These are phyloP conservation scores for Colletotrichum sp. DNA, from an alignment of 2,329 filamentous ascomycete species.

Conservation along the genomic window DNA sequence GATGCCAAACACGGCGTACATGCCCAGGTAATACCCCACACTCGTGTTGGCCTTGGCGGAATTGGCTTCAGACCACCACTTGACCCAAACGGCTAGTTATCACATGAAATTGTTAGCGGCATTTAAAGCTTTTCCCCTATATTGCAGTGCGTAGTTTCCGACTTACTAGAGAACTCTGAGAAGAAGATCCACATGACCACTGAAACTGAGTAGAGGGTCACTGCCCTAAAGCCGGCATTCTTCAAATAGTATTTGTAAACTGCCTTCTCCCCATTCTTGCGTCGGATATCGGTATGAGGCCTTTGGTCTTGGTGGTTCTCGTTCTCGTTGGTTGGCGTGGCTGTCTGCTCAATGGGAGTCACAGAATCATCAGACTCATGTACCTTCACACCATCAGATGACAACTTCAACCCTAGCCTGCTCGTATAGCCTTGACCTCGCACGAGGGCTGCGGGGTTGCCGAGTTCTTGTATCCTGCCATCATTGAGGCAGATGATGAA, in stretches of 20 bases:
- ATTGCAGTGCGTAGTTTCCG: not conserved
- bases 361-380: not conserved
- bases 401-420: not conserved
- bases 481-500: not conserved
- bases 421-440: not conserved
- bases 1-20: not conserved
- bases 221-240: not conserved
- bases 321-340: not conserved
- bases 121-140: too few relatives aligned
- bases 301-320: not conserved
- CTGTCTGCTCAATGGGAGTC: not conserved
- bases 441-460: not conserved
- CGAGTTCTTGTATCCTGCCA: not conserved
- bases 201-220: not conserved
- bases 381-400: not conserved
- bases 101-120: too few relatives aligned
- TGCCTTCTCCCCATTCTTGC: slow-evolving; percentile 10
- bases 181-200: slow-evolving; percentile 2
- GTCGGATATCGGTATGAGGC: not conserved
- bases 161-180: slow-evolving; percentile 12
- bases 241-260: slow-evolving; percentile 2
- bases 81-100: slow-evolving; percentile 5
- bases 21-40: not conserved
- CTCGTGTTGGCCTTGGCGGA: not conserved
- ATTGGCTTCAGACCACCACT: slow-evolving; percentile 12